Conservation (phyloP, 2,329 filamentous ascomycete species). For the Venturia pyrina region DNA sequence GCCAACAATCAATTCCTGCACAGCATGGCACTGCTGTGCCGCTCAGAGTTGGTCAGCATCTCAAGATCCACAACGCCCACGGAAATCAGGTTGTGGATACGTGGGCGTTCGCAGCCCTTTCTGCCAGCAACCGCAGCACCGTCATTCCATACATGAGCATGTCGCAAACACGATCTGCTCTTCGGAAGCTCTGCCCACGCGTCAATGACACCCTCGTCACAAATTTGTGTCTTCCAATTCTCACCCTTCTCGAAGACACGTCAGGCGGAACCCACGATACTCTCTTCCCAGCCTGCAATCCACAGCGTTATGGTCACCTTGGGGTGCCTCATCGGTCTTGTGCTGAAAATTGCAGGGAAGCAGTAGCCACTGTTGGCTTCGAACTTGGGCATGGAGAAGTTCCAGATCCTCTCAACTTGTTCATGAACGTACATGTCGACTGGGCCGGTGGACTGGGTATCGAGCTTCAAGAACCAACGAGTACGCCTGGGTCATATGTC, state of each 20-base stretch:
- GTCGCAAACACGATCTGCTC: conserved; percentile 29
- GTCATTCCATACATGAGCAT: conserved; percentile 26
- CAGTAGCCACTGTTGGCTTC: conserved; percentile 19
- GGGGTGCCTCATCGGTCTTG: not conserved
- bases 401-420: conserved; percentile 34
- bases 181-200: conserved; percentile 20
- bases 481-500: conserved; percentile 27
- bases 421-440: conserved; percentile 34
- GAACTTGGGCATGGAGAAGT: conserved; percentile 22
- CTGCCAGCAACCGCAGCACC: conserved; percentile 15
- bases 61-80: conserved; percentile 38
- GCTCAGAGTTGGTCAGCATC: conserved; percentile 27
- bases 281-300: conserved; percentile 32
- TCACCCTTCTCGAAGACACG: conserved; percentile 29
- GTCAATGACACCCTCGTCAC: conserved; percentile 27
- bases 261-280: conserved; percentile 31
- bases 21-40: conserved; percentile 32
- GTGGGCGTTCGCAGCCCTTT: conserved; percentile 29
- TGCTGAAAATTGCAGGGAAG: conserved; percentile 13
- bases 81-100: conserved; percentile 43
- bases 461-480: conserved; percentile 20
- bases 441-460: conserved; percentile 25
- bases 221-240: conserved; percentile 27
- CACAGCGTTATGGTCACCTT: conserved; percentile 23
- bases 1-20: conserved; percentile 35